These are phyloP conservation scores for Auricularia cornea DNA, from an alignment of 768 basidiomycete genomes.

Conservation along the genomic window DNA sequence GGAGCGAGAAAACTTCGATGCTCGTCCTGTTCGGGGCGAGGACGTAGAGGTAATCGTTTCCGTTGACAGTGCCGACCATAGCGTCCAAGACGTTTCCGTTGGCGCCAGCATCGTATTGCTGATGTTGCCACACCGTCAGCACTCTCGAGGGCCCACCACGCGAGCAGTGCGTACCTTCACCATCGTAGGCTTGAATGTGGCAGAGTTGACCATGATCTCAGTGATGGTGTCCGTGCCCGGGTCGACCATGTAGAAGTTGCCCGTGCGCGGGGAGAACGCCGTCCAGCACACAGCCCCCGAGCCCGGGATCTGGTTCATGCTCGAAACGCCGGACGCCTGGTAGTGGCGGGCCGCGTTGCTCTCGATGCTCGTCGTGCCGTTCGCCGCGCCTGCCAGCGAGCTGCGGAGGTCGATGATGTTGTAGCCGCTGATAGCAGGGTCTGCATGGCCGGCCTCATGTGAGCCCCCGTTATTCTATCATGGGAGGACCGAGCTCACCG, in stretches of 20 bases:
- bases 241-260: conserved; percentile 25
- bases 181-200: conserved; percentile 36
- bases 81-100: conserved; percentile 22
- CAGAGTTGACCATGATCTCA: conserved; percentile 36
- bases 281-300: conserved; percentile 25
- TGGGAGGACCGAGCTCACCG: not conserved
- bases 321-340: not conserved
- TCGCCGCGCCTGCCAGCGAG: conserved; percentile 2
- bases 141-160: not conserved
- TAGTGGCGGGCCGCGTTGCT: not conserved
- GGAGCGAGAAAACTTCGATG: conserved; percentile 32
- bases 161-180: conserved; percentile 27
- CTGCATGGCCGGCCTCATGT: no score
- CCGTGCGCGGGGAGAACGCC: conserved; percentile 21
- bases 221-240: conserved; percentile 26
- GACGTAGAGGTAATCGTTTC: conserved; percentile 35
- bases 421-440: conserved; percentile 19
- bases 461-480: no score
- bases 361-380: not conserved
- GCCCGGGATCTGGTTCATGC: conserved; percentile 3
- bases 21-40: conserved; percentile 30
- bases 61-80: conserved; percentile 29
- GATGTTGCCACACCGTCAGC: not conserved
- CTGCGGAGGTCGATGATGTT: conserved; percentile 20
- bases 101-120: conserved; percentile 29